These are phyloP conservation scores for Trichomonas gallinae DNA, from an alignment of 208 protist species.

Conservation along the genomic window DNA sequence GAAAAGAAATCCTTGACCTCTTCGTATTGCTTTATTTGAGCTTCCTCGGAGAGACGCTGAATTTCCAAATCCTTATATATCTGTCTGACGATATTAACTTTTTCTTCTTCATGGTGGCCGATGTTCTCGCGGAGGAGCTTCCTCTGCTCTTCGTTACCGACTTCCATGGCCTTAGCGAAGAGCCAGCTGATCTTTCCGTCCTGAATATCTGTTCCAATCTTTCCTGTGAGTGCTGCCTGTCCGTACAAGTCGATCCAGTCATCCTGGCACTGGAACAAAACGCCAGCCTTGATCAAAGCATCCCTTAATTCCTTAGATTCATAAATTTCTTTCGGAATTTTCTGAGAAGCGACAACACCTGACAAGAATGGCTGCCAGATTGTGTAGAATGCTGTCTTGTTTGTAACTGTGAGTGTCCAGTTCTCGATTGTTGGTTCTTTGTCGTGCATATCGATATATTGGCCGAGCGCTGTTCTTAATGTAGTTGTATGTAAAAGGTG, in stretches of 20 bases:
- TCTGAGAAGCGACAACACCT: background rate
- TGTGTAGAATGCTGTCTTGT: conserved; percentile 19
- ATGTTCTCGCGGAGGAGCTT: background rate
- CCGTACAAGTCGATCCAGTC: conserved; percentile 55
- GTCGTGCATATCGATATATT: conserved; percentile 1
- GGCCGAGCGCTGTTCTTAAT: background rate
- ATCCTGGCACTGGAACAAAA: conserved; percentile 45
- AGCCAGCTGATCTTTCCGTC: conserved; percentile 76
- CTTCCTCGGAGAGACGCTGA: background rate
- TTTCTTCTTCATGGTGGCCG: background rate
- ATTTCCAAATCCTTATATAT: background rate
- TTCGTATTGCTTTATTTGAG: background rate
- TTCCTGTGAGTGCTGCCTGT: conserved; percentile 40
- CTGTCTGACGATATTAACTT: background rate
- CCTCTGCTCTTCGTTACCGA: background rate
- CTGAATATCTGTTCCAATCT: conserved; percentile 53
- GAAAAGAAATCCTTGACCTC: background rate
- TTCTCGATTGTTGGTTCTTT: conserved; percentile 14
- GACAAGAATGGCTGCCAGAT: conserved; percentile 11
- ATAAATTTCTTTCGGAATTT: background rate
- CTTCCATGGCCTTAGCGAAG: conserved; percentile 57
- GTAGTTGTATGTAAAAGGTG: background rate
- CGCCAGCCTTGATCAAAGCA: background rate
- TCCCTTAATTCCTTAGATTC: background rate
- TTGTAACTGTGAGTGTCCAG: background rate